Conservation (phyloP, 805 yeast genomes). For the Middelhovenomyces tepae region DNA sequence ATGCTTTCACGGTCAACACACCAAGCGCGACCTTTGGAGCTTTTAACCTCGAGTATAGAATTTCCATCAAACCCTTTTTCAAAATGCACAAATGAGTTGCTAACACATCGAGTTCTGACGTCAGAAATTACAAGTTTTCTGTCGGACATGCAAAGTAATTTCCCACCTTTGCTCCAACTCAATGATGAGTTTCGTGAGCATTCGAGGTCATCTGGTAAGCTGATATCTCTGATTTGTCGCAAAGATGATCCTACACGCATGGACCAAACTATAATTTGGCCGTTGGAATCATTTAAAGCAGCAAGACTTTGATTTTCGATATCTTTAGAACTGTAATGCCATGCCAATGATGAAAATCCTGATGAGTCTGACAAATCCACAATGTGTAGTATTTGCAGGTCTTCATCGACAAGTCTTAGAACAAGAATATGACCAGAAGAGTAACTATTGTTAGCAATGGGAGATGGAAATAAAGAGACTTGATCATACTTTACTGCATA, state of each 20-base stretch:
- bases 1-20: not conserved
- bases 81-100: not conserved
- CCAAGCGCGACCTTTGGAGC: conserved; percentile 2
- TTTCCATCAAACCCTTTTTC: too few relatives aligned
- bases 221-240: conserved; percentile 7
- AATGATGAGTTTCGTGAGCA: not conserved
- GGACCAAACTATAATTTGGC: conserved; percentile 9
- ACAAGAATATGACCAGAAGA: conserved; percentile 1
- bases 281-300: conserved; percentile 6
- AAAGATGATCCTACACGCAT: conserved; percentile 3
- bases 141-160: conserved; percentile 1
- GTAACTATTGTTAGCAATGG: too few relatives aligned
- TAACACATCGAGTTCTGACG: conserved; percentile 1
- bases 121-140: not conserved
- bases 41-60: conserved; percentile 2
- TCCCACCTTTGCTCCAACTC: conserved; percentile 3
- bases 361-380: conserved; percentile 4
- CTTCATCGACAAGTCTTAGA: not conserved
- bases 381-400: not conserved
- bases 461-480: too few relatives aligned
- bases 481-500: too few relatives aligned
- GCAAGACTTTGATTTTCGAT: conserved; percentile 6
- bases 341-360: conserved; percentile 5
- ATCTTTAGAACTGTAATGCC: conserved; percentile 10
- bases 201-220: too few relatives aligned